Conservation (phyloP, 306 rosid genomes). For the Fragaria vesca region DNA sequence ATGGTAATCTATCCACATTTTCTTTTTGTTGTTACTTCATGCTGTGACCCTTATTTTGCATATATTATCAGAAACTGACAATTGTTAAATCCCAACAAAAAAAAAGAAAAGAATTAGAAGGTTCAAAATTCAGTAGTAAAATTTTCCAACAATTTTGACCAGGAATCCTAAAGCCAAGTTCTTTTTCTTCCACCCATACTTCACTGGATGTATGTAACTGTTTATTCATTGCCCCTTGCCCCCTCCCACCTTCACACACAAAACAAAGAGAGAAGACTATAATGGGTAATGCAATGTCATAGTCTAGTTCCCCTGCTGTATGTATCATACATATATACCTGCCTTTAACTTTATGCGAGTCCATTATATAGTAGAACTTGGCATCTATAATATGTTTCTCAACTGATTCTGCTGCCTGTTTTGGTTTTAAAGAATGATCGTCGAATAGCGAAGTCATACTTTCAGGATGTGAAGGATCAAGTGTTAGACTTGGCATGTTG, state of each 20-base stretch:
- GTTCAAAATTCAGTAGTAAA: background rate
- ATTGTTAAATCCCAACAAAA: background rate
- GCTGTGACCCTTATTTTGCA: conserved; percentile 9
- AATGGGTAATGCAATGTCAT: background rate
- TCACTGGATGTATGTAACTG: background rate
- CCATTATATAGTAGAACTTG: background rate
- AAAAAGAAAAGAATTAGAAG: background rate
- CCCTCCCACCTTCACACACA: background rate
- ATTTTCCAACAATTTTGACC: background rate
- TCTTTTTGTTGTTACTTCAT: conserved; percentile 16
- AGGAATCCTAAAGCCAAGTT: background rate
- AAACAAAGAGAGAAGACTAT: background rate
- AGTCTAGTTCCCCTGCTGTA: background rate
- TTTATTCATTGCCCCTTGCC: background rate
- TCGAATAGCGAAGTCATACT: background rate
- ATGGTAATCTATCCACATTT: conserved; percentile 42
- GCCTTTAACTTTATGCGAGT: background rate
- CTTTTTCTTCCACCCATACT: background rate
- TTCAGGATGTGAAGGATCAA: background rate
- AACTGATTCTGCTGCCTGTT: background rate
- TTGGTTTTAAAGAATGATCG: background rate
- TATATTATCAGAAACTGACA: background rate
- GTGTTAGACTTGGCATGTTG: background rate
- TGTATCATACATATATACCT: background rate
- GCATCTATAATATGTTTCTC: background rate